Conservation (phyloP, 371 early-diverging fungal genomes). For the Mucor piriformis region DNA sequence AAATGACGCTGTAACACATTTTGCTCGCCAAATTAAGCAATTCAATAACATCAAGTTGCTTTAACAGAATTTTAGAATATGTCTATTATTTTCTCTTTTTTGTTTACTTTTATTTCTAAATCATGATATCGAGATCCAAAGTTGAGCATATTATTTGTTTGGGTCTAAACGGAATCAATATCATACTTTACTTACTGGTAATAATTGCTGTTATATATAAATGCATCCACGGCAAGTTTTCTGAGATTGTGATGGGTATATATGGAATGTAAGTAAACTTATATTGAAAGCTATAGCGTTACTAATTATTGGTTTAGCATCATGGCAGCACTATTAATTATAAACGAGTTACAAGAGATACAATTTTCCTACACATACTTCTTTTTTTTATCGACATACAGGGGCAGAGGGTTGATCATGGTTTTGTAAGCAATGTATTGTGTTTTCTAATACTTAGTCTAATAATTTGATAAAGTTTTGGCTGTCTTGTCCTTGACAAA, state of each 20-base stretch:
- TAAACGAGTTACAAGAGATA: slow-evolving; percentile 38
- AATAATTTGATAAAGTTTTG: slow-evolving; percentile 29
- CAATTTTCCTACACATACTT: slow-evolving; percentile 33
- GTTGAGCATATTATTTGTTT: slow-evolving; percentile 45
- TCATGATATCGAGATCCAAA: slow-evolving; percentile 45
- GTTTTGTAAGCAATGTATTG: slow-evolving; percentile 40
- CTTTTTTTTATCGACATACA: slow-evolving; percentile 35
- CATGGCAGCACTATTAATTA: slow-evolving; percentile 33
- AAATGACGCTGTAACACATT: too few relatives aligned
- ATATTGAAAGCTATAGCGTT: neutral
- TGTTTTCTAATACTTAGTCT: neutral
- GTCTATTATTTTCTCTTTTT: slow-evolving; percentile 2
- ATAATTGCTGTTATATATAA: slow-evolving; percentile 39
- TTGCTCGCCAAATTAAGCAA: neutral
- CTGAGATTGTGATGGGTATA: slow-evolving; percentile 45
- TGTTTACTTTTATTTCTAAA: neutral
- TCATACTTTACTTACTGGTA: slow-evolving; percentile 35
- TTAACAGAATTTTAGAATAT: too few relatives aligned
- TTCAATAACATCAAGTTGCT: neutral
- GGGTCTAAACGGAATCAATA: slow-evolving; percentile 41
- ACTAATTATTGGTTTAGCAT: slow-evolving; percentile 17
- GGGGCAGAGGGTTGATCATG: slow-evolving; percentile 44
- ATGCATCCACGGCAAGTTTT: slow-evolving; percentile 36
- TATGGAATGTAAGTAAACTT: slow-evolving; percentile 41
- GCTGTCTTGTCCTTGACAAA: slow-evolving; percentile 39